Evolutionary conservation across 352 stramenopile species (phyloP), one percentile per base, ranked within the genome.

Genomic region (Sclerospora graminicola): DNA sequence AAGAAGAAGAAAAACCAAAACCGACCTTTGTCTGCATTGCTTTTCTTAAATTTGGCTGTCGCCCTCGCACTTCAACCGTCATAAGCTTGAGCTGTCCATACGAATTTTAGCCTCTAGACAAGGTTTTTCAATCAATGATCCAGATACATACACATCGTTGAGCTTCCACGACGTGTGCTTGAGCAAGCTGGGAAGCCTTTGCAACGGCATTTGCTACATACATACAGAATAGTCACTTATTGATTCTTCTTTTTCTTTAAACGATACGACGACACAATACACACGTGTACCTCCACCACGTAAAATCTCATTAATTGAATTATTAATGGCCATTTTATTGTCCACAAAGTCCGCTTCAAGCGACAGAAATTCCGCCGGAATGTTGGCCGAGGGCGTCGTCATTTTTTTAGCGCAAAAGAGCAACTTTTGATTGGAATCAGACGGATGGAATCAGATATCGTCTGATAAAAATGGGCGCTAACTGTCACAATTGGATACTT

Each of bases 51-150:
- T 57, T 69, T 2, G 74, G 73, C 13, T 64, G 41, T 40, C 81
- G 73, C 8, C 77, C 73, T 11, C 77, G 66, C 41, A 86, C 64
- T 58, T 86, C 73, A 41, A 86, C 62, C 29, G 69, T 81, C 77
- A 89, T 87, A 24, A 87, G 63, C 31, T 87, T 87, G 43, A 89
- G 77, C 74, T 87, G 43, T n/a, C n/a, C n/a, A n/a, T n/a, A n/a
- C n/a, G 19, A 19, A 3, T 19, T 19, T 15, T 16, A 13, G n/a
- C 28, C 9, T 3, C 9, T 30, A 33, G 9, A 33, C 3, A 3
- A 33, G 4, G 28, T 13, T 15, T 33, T 33, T 13, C 2, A 7
- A 18, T 18, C 10, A 18, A n/a, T 2, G 11, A 19, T 19, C 16
- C 8, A 34, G 24, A 10, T 19, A 67, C 66, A 16, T 44, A 87